A percentile compares a stretch with the other conserved stretches of the same genome.
phyloP scores from a whole-genome alignment of 257 asterid species.

The Gentiana dahurica region DNA sequence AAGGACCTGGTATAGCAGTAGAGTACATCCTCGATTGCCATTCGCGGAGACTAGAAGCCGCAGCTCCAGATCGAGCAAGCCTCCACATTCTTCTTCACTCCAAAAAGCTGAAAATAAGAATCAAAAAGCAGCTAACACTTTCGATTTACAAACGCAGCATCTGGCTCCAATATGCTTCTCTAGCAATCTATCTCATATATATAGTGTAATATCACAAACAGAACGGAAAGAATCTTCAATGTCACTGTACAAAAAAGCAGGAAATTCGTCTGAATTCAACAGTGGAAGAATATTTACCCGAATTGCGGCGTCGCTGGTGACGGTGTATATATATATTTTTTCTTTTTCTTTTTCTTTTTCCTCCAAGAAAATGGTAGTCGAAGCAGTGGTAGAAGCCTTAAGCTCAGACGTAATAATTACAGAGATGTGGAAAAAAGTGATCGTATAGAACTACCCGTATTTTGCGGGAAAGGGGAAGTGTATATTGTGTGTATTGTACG shows the following conservation, averaged over 20 bases:
- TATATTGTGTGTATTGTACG: background rate
- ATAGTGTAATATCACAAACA: too few relatives aligned
- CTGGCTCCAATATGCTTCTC: too few relatives aligned
- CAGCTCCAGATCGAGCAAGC: conserved; percentile 73
- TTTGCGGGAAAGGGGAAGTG: background rate
- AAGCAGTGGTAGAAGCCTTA: background rate
- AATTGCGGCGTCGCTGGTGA: too few relatives aligned
- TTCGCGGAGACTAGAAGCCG: conserved; percentile 55
- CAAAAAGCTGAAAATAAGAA: background rate
- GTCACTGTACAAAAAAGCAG: too few relatives aligned
- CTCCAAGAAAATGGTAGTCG: too few relatives aligned
- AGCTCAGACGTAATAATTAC: background rate
- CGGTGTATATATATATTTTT: too few relatives aligned
- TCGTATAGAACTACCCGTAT: conserved; percentile 1
- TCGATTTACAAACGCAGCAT: too few relatives aligned
- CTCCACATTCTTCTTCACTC: conserved; percentile 46
- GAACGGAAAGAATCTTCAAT: too few relatives aligned
- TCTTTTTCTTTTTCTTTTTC: too few relatives aligned
- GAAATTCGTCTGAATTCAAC: too few relatives aligned
- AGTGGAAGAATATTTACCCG: too few relatives aligned
- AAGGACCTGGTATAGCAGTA: conserved; percentile 81
- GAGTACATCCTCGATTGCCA: conserved; percentile 37
- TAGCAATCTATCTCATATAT: too few relatives aligned
- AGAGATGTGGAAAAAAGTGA: background rate
- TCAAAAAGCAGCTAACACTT: background rate